These are phyloP conservation scores for Phyllosticta ampelicida DNA, from an alignment of 2,329 filamentous ascomycete genomes.

Conservation along the genomic window DNA sequence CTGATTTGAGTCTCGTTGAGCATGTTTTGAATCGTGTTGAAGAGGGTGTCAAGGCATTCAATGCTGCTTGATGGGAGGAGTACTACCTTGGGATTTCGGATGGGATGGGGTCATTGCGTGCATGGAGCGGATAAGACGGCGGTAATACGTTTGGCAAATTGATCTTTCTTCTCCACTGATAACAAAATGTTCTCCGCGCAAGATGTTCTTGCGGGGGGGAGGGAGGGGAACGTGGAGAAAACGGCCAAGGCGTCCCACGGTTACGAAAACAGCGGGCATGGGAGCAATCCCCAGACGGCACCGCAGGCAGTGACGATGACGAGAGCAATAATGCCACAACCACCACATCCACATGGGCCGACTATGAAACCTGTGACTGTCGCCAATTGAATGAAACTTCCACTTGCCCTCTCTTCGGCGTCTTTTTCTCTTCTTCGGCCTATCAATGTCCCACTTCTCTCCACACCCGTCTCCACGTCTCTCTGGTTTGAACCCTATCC, in stretches of 20 bases:
- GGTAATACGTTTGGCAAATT: background rate
- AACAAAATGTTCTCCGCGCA: too few species aligned
- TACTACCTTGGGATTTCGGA: background rate
- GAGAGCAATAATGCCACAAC: background rate
- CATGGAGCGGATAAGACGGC: background rate
- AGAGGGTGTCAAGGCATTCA: constrained; percentile 11
- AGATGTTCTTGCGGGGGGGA: background rate
- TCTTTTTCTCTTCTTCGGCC: background rate
- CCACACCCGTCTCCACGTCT: background rate
- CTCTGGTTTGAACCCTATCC: background rate
- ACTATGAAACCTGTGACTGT: background rate
- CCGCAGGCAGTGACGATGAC: background rate
- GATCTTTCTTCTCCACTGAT: background rate
- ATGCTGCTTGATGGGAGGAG: constrained; percentile 1
- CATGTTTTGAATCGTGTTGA: constrained; percentile 22
- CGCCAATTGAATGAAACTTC: background rate
- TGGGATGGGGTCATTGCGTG: background rate
- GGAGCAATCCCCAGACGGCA: too few species aligned
- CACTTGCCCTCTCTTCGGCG: background rate
- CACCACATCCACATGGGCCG: background rate
- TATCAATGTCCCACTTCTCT: background rate
- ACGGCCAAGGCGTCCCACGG: background rate
- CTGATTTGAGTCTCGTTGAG: constrained; percentile 24
- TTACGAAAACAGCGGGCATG: background rate
- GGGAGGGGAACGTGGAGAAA: background rate